A percentile compares a stretch with the other conserved stretches of the same genome.
These are phyloP conservation scores for Sonneratia alba DNA, from an alignment of 345 rosid genomes.

Conservation along the genomic window DNA sequence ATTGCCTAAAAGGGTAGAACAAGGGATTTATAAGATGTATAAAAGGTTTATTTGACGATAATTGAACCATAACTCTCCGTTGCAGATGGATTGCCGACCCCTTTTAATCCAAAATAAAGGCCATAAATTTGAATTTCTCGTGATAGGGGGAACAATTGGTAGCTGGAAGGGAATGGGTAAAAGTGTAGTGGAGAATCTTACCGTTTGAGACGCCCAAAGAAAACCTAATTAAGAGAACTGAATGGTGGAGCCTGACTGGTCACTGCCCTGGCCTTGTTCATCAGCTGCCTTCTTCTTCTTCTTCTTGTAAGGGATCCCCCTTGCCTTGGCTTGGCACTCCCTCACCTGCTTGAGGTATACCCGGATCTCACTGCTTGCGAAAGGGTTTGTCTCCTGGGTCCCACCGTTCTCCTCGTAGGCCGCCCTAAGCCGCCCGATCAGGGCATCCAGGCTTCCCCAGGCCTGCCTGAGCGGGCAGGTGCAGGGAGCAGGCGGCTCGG, in stretches of 20 bases:
- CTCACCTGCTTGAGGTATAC: constrained; percentile 76
- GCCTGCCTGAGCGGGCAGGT: constrained; percentile 83
- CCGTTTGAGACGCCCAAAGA: not conserved
- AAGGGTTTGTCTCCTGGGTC: constrained; percentile 69
- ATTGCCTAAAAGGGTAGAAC: too few relatives aligned
- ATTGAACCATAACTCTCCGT: too few relatives aligned
- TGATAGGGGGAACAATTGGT: too few relatives aligned
- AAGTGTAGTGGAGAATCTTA: not conserved
- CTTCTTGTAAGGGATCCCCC: constrained; percentile 86
- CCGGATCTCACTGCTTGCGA: constrained; percentile 64
- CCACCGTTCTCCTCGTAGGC: constrained; percentile 96
- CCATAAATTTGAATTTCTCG: too few relatives aligned
- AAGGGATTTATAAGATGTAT: too few relatives aligned
- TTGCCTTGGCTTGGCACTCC: constrained; percentile 82
- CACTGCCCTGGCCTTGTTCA: constrained; percentile 16
- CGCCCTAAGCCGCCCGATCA: constrained; percentile 82
- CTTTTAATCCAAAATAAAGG: too few relatives aligned
- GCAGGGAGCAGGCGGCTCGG: constrained; percentile 91
- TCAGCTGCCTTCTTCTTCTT: constrained; percentile 34
- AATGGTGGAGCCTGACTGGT: constrained; percentile 22
- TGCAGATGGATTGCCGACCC: too few relatives aligned
- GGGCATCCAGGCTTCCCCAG: constrained; percentile 95
- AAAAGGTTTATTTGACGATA: too few relatives aligned
- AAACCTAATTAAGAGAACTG: constrained; percentile 16
- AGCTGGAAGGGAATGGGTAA: too few relatives aligned